Conservation (phyloP, 352 stramenopile species). For the Globisporangium uncinulatum region DNA sequence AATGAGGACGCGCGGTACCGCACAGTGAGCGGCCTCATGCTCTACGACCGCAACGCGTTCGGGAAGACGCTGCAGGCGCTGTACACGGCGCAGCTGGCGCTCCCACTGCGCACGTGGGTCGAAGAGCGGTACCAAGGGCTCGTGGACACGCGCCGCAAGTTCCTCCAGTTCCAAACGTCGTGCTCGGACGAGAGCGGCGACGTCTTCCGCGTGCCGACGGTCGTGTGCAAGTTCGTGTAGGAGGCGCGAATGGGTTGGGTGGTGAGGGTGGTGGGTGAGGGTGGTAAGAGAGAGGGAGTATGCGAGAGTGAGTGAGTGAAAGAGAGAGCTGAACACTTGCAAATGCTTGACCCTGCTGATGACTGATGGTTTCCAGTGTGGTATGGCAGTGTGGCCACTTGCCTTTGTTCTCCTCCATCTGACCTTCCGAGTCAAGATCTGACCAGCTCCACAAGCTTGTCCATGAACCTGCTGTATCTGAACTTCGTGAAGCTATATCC, state of each 20-base stretch:
- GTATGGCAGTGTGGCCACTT: too few relatives aligned
- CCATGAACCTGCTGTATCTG: too few relatives aligned
- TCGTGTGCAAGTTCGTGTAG: slow-evolving; percentile 81
- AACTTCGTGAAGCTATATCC: too few relatives aligned
- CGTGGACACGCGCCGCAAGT: slow-evolving; percentile 77
- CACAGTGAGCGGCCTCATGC: slow-evolving; percentile 73
- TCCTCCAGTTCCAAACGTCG: slow-evolving; percentile 79
- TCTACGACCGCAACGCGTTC: slow-evolving; percentile 83
- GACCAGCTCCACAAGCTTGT: too few relatives aligned
- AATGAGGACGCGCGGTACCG: slow-evolving; percentile 63
- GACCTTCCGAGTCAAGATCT: too few relatives aligned
- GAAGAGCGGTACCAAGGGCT: slow-evolving; percentile 77
- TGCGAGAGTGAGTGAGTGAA: neutral
- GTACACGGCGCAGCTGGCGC: slow-evolving; percentile 52
- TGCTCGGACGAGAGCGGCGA: slow-evolving; percentile 81
- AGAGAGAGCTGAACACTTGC: neutral
- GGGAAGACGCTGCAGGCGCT: slow-evolving; percentile 66
- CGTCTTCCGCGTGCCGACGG: slow-evolving; percentile 80
- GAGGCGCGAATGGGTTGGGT: too few relatives aligned
- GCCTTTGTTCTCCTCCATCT: too few relatives aligned
- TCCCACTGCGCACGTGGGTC: slow-evolving; percentile 57
- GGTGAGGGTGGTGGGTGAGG: too few relatives aligned
- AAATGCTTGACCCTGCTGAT: too few relatives aligned
- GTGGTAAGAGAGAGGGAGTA: slow-evolving; percentile 6
- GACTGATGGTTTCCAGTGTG: too few relatives aligned